Evolutionary conservation across 192 early-diverging fungal genomes (phyloP), one percentile per base, ranked within the genome.

Genomic region (Bifiguratus adelaidae): DNA sequence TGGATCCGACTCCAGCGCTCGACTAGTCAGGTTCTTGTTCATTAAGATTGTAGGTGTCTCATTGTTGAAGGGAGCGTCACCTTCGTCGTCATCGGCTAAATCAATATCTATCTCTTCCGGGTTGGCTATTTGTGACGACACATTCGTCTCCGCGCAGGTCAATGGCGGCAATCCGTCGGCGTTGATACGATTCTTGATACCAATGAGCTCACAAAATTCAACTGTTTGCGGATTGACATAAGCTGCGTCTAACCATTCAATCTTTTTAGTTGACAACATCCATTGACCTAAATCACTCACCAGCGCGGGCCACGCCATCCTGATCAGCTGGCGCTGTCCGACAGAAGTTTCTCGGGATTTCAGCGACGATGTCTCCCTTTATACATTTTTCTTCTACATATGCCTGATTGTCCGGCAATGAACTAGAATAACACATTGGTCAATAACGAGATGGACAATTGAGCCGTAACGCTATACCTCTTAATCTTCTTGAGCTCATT

Each of bases 191-290:
- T 86, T 88, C 20, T 63, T 40, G 12, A 95, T 72, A 12, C 73
- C 71, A 7, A 93, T 34, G 61, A 85, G 58, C 0, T 67, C 51
- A 56, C 87, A 91, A 38, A 95, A 82, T 7, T 54, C 67, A 3
- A 63, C 73, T 5, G 89, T 95, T 60, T 97, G 94, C 2, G 89
- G 90, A 57, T 95, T 97, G 4, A 73, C 53, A 25, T 82, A 80
- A 8, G 71, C 64, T 22, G 38, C 16, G 9, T 40, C 71, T 81
- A 50, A 16, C 29, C 65, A 32, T 9, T 58, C 53, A 52, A 60
- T 56, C 49, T 52, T 63, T 25, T 48, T 67, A 28, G 35, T 41
- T n/a, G n/a, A n/a, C n/a, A n/a, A n/a, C n/a, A n/a, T n/a, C n/a
- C n/a, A n/a, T n/a, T n/a, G n/a, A n/a, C n/a, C n/a, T n/a, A n/a